A percentile compares a stretch with the other conserved stretches of the same genome.
These are phyloP conservation scores for Suhomyces prunicola DNA, from an alignment of 805 yeast species.

Conservation along the genomic window DNA sequence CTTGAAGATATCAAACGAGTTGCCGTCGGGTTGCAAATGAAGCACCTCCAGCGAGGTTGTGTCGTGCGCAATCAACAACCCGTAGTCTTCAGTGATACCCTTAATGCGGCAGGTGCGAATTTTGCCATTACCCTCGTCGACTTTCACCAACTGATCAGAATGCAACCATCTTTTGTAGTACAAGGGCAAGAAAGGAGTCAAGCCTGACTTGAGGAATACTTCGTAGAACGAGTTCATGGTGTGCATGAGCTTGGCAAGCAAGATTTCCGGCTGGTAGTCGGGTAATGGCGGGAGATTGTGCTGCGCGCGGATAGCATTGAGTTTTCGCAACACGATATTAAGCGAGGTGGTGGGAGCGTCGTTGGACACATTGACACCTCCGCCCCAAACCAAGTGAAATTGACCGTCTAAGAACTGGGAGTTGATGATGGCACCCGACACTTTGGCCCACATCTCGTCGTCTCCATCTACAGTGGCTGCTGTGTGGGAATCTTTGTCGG, in stretches of 20 bases:
- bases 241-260: constrained; percentile 67
- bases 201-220: constrained; percentile 62
- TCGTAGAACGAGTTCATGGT: constrained; percentile 61
- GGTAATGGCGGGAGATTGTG: constrained; percentile 45
- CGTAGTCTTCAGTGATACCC: constrained; percentile 85
- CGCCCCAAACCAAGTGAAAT: constrained; percentile 74
- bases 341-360: constrained; percentile 91
- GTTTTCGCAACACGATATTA: constrained; percentile 59
- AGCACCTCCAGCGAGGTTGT: constrained; percentile 46
- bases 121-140: constrained; percentile 49
- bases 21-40: constrained; percentile 94
- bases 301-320: constrained; percentile 51
- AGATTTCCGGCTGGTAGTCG: constrained; percentile 44
- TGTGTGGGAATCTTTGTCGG: constrained; percentile 32
- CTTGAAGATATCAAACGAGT: constrained; percentile 90
- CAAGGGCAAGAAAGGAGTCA: constrained; percentile 58
- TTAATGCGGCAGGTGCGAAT: constrained; percentile 52
- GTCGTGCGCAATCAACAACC: constrained; percentile 76
- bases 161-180: constrained; percentile 91
- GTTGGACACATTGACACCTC: constrained; percentile 81
- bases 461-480: constrained; percentile 41
- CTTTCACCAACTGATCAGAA: constrained; percentile 56
- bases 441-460: constrained; percentile 68
- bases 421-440: constrained; percentile 82
- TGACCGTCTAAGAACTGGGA: constrained; percentile 60